A percentile compares a stretch with the other conserved stretches of the same genome.
Conservation (phyloP, 2,329 filamentous ascomycete species). For the Lecanicillium sp. region DNA sequence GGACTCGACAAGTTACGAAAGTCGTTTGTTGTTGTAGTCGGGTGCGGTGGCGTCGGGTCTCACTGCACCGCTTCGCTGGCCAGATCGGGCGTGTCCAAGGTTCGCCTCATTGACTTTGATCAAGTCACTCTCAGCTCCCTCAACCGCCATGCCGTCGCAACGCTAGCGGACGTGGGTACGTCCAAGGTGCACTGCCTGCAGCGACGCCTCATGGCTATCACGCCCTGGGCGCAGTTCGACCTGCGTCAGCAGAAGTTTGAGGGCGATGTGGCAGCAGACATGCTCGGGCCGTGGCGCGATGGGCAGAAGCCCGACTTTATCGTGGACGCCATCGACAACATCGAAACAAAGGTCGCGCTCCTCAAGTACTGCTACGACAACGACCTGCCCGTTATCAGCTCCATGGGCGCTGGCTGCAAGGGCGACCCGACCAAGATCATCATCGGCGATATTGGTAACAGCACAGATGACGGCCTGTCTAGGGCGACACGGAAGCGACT, state of each 20-base stretch:
- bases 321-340: constrained; percentile 98
- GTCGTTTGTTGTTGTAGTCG: constrained; percentile 83
- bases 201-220: constrained; percentile 73
- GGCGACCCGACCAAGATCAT: constrained; percentile 76
- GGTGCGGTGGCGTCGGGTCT: constrained; percentile 90
- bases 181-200: constrained; percentile 85
- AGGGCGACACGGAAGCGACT: constrained; percentile 74
- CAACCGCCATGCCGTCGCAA: constrained; percentile 94
- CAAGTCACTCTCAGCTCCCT: constrained; percentile 92
- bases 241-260: constrained; percentile 79
- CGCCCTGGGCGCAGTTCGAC: constrained; percentile 90
- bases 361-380: constrained; percentile 81
- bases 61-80: constrained; percentile 83
- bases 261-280: constrained; percentile 53
- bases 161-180: constrained; percentile 85
- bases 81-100: constrained; percentile 79
- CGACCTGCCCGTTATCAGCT: constrained; percentile 76
- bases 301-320: constrained; percentile 72
- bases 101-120: constrained; percentile 93
- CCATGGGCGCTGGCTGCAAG: constrained; percentile 96
- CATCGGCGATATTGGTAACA: constrained; percentile 84
- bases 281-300: constrained; percentile 62
- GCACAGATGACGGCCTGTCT: constrained; percentile 83
- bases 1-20: constrained; percentile 74
- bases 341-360: constrained; percentile 89